These are phyloP conservation scores for Circinella umbellata DNA, from an alignment of 371 early-diverging fungal genomes.

Conservation along the genomic window DNA sequence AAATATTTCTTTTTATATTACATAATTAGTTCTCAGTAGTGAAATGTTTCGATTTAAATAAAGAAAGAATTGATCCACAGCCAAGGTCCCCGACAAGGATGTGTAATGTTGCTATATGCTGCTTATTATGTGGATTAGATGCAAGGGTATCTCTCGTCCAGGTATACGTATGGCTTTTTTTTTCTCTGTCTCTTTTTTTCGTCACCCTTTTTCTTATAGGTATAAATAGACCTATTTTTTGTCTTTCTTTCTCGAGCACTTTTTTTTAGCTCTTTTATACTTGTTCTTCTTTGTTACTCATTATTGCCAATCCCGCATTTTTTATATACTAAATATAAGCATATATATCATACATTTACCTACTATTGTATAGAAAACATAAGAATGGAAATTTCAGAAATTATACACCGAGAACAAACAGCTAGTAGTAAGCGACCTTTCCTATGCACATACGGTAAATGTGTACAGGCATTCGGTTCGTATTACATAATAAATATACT, in stretches of 20 bases:
- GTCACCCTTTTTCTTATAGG: background rate
- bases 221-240: background rate
- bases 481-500: background rate
- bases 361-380: background rate
- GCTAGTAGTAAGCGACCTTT: conserved; percentile 55
- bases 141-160: too few relatives aligned
- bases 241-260: background rate
- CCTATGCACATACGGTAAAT: conserved; percentile 64
- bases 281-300: conserved; percentile 4
- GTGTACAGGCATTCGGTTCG: conserved; percentile 70
- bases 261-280: background rate
- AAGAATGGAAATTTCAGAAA: conserved; percentile 70
- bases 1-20: too few relatives aligned
- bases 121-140: too few relatives aligned
- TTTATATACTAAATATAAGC: background rate
- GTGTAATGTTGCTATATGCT: too few relatives aligned
- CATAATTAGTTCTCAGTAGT: too few relatives aligned
- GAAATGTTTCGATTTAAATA: too few relatives aligned
- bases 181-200: too few relatives aligned
- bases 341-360: background rate
- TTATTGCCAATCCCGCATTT: too few relatives aligned
- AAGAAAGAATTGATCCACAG: too few relatives aligned
- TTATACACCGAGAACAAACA: conserved; percentile 60
- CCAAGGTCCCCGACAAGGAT: too few relatives aligned
- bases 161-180: too few relatives aligned